Conservation (phyloP, 1,284 basidiomycete species). For the Bondarzewia mesenterica region DNA sequence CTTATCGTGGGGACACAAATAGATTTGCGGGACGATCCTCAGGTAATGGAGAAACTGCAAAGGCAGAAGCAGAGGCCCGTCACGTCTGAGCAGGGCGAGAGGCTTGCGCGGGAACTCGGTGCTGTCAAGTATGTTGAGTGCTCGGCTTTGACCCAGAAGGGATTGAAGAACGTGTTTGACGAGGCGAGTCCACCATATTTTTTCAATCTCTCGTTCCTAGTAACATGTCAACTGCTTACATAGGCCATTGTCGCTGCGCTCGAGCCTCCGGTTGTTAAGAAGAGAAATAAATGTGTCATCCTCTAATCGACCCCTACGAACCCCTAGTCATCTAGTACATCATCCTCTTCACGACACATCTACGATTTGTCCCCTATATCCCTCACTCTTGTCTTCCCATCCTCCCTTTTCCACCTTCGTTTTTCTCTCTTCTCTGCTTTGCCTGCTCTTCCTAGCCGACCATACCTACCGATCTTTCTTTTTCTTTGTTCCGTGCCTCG, state of each 20-base stretch:
- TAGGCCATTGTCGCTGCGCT: slow-evolving; percentile 98
- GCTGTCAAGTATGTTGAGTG: slow-evolving; percentile 99
- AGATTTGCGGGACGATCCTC: slow-evolving; percentile 90
- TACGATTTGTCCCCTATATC: slow-evolving; percentile 13
- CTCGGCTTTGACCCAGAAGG: slow-evolving; percentile 97
- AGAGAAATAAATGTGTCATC: slow-evolving; percentile 78
- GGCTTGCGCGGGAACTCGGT: slow-evolving; percentile 90
- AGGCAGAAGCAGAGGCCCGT: slow-evolving; percentile 97
- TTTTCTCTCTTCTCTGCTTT: slow-evolving; percentile 7
- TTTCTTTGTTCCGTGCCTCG: not conserved
- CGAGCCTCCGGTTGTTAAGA: slow-evolving; percentile 90
- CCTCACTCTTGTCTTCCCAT: slow-evolving; percentile 8
- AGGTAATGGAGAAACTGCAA: slow-evolving; percentile 90
- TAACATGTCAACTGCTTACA: not conserved
- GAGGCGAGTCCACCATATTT: slow-evolving; percentile 58
- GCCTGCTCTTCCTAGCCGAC: not conserved
- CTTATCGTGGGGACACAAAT: slow-evolving; percentile 98
- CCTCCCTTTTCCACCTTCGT: slow-evolving; percentile 1
- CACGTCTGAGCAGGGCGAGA: slow-evolving; percentile 81
- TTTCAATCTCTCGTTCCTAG: slow-evolving; percentile 6
- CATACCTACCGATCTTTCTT: not conserved
- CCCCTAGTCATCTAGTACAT: slow-evolving; percentile 10
- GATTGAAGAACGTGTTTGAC: slow-evolving; percentile 99
- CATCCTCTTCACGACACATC: slow-evolving; percentile 15
- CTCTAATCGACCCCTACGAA: slow-evolving; percentile 40